Evolutionary conservation across 2,329 filamentous ascomycete species (phyloP).

Genomic region (Botrytis deweyae): DNA sequence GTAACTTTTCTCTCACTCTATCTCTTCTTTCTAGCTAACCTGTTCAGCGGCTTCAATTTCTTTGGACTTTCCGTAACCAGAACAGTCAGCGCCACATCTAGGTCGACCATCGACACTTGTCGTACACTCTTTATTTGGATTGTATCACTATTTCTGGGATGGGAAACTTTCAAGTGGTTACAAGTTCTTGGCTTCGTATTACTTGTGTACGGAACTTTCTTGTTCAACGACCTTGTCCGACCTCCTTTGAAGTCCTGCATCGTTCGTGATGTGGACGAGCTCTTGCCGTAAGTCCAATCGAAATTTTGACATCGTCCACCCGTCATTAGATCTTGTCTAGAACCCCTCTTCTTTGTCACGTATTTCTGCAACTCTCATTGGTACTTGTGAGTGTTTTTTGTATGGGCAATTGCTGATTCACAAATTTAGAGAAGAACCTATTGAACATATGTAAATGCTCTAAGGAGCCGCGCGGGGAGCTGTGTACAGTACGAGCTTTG

Average conservation of each 20-base stretch:
- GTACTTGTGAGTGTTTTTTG: background rate
- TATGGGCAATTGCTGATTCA: background rate
- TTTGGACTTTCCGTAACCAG: conserved; percentile 94
- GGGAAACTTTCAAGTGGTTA: conserved; percentile 97
- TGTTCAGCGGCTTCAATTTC: conserved; percentile 87
- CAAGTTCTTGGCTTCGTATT: conserved; percentile 86
- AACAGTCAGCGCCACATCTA: conserved; percentile 83
- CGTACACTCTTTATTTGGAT: conserved; percentile 98
- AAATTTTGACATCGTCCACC: background rate
- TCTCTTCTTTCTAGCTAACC: conserved; percentile 22
- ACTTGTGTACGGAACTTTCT: conserved; percentile 92
- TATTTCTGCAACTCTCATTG: background rate
- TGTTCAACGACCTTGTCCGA: conserved; percentile 92
- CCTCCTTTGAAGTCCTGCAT: conserved; percentile 73
- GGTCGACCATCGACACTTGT: conserved; percentile 96
- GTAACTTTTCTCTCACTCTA: conserved; percentile 51
- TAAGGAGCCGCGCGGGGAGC: conserved; percentile 20
- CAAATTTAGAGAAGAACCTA: conserved; percentile 62
- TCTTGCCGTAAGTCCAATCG: conserved; percentile 55
- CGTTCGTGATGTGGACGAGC: conserved; percentile 56
- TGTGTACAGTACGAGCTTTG: background rate
- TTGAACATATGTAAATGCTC: conserved; percentile 61
- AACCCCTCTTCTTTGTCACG: background rate
- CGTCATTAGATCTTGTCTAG: background rate
- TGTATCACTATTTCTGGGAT: conserved; percentile 85